phyloP scores from a whole-genome alignment of 805 yeast genomes.

The Lachancea sp. region DNA sequence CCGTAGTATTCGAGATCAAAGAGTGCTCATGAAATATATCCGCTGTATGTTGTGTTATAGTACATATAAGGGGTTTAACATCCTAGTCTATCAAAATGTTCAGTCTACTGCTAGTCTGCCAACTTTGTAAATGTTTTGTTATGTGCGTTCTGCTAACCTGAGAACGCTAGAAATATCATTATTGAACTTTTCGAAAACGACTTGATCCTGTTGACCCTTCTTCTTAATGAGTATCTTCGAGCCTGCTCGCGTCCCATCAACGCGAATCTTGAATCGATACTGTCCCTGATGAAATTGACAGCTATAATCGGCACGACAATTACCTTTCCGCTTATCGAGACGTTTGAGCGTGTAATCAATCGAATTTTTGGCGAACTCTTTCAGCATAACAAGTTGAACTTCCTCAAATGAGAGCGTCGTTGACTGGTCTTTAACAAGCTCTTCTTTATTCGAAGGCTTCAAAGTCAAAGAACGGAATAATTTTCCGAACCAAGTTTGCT shows the following conservation, averaged over 20 bases:
- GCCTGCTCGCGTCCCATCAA: conserved; percentile 10
- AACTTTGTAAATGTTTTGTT: background rate
- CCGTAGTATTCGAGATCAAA: too few species aligned
- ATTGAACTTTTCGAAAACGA: conserved; percentile 21
- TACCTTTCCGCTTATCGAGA: conserved; percentile 15
- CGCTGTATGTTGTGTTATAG: background rate
- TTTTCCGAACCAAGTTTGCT: conserved; percentile 23
- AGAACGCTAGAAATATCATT: conserved; percentile 19
- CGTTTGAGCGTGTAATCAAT: conserved; percentile 22
- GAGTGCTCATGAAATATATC: too few species aligned
- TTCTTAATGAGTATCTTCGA: conserved; percentile 20
- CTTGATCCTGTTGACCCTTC: conserved; percentile 15
- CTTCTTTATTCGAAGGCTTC: conserved; percentile 5
- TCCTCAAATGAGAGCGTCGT: conserved; percentile 27
- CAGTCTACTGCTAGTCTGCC: background rate
- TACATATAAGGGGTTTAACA: background rate
- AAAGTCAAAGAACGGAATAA: conserved; percentile 19
- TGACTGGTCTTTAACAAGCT: conserved; percentile 17
- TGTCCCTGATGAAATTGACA: conserved; percentile 26
- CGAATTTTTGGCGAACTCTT: conserved; percentile 24
- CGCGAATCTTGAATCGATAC: conserved; percentile 25
- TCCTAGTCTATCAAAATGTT: background rate
- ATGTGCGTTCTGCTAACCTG: background rate
- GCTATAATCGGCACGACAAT: conserved; percentile 24
- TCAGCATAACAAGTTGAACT: conserved; percentile 23